A percentile compares a stretch with the other conserved stretches of the same genome.
Evolutionary conservation across 331 rosid genomes (phyloP).

Genomic region (Malus hybrid): DNA sequence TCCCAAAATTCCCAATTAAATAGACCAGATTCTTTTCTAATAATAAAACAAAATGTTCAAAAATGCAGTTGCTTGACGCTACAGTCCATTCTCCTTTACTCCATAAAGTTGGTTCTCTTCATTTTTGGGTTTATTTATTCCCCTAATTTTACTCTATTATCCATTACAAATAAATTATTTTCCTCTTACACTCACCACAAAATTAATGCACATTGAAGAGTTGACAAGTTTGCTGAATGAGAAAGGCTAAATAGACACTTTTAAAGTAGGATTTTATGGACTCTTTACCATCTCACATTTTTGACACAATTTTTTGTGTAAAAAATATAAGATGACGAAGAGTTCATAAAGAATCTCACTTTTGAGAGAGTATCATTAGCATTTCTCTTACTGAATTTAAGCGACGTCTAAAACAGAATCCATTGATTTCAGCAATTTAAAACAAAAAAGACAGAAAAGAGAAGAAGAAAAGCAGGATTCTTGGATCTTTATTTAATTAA

Average conservation of each 20-base stretch:
- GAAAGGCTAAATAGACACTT: no score
- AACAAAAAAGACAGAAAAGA: no score
- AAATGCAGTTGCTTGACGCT: background rate
- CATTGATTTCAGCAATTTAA: background rate
- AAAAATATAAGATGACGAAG: rapidly evolving
- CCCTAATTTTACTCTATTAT: background rate
- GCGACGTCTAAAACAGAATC: background rate
- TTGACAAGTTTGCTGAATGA: background rate
- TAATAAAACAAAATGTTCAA: background rate
- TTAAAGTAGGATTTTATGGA: no score
- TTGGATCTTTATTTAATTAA: no score
- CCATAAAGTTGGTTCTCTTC: background rate
- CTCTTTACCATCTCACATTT: rapidly evolving
- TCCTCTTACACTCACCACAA: no score
- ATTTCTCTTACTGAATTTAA: background rate
- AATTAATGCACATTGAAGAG: background rate
- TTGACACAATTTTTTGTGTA: no score
- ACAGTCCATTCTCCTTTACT: background rate
- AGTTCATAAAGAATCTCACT: rapidly evolving
- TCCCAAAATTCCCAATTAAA: background rate
- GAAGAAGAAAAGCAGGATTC: no score
- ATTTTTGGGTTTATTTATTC: background rate
- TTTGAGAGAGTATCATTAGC: no score
- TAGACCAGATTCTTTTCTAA: background rate
- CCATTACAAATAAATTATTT: no score